Percentiles rank a stretch among this genome's conserved stretches.
These are phyloP conservation scores for Amanita subjunquillea DNA, from an alignment of 768 basidiomycete species.

Conservation along the genomic window DNA sequence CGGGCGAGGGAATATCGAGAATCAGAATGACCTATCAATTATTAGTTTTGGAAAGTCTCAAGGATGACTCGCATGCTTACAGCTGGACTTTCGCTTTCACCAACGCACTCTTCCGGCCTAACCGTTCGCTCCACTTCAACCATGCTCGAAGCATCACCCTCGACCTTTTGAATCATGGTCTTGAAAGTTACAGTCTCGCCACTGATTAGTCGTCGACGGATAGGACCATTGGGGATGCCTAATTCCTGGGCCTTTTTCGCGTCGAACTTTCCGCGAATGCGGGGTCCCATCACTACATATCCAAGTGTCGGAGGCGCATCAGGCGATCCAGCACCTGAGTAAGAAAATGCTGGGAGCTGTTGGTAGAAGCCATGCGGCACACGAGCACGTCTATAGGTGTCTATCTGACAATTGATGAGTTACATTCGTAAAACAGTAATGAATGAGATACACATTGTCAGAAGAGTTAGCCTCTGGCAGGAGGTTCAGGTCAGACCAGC, in stretches of 20 bases:
- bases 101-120: constrained; percentile 50
- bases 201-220: constrained; percentile 48
- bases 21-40: constrained; percentile 45
- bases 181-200: constrained; percentile 56
- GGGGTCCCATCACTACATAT: constrained; percentile 43
- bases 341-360: constrained; percentile 26
- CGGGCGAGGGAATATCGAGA: constrained; percentile 59
- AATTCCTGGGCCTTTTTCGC: constrained; percentile 49
- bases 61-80: constrained; percentile 18
- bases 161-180: constrained; percentile 31
- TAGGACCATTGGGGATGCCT: constrained; percentile 48
- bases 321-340: constrained; percentile 7
- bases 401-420: constrained; percentile 11
- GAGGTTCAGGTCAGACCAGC: neutral
- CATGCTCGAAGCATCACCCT: constrained; percentile 14
- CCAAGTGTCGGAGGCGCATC: constrained; percentile 28
- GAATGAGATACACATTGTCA: constrained; percentile 4
- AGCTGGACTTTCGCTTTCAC: constrained; percentile 37
- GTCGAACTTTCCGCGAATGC: constrained; percentile 63
- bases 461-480: neutral
- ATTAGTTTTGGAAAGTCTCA: neutral
- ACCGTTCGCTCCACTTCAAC: constrained; percentile 22
- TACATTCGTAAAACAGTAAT: neutral
- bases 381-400: constrained; percentile 19
- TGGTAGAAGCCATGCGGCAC: constrained; percentile 21